phyloP scores from a whole-genome alignment of 768 basidiomycete species.

The Termitomyces sp. region DNA sequence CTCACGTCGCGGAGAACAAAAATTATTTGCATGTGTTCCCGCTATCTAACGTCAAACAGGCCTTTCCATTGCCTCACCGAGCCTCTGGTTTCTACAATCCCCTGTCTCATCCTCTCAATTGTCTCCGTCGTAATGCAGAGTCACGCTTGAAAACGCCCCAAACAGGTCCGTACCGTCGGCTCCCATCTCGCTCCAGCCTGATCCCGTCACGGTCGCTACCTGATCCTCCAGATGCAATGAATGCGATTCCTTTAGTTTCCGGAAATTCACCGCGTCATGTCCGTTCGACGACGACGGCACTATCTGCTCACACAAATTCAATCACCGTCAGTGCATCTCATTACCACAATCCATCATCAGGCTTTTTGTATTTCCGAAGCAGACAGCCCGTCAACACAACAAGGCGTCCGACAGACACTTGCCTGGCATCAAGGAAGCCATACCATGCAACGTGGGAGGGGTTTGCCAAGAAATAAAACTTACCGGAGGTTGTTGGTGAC shows the following conservation, averaged over 20 bases:
- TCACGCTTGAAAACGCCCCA: conserved; percentile 87
- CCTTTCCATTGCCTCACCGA: too few relatives aligned
- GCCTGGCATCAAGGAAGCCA: too few relatives aligned
- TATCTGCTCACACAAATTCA: conserved; percentile 70
- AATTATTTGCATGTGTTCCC: conserved; percentile 8
- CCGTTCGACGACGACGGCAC: conserved; percentile 76
- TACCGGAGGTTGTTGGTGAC: conserved; percentile 92
- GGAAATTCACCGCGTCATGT: conserved; percentile 85
- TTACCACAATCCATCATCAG: conserved; percentile 6
- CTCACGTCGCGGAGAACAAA: conserved; percentile 23
- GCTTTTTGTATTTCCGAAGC: conserved; percentile 2
- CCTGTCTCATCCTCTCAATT: conserved; percentile 22
- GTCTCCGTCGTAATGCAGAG: conserved; percentile 77
- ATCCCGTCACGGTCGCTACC: conserved; percentile 30
- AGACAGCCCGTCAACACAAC: conserved; percentile 1
- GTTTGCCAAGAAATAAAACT: conserved; percentile 9
- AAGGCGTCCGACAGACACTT: conserved; percentile 6
- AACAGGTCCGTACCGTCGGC: conserved; percentile 65
- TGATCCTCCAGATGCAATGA: conserved; percentile 87
- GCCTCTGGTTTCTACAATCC: neutral
- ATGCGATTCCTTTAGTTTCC: conserved; percentile 84
- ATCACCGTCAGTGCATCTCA: conserved; percentile 17
- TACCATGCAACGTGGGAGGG: too few relatives aligned
- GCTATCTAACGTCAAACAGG: too few relatives aligned
- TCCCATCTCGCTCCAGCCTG: conserved; percentile 27